Evolutionary conservation across 2,329 filamentous ascomycete genomes (phyloP).

Genomic region (Colletotrichum aenigma): DNA sequence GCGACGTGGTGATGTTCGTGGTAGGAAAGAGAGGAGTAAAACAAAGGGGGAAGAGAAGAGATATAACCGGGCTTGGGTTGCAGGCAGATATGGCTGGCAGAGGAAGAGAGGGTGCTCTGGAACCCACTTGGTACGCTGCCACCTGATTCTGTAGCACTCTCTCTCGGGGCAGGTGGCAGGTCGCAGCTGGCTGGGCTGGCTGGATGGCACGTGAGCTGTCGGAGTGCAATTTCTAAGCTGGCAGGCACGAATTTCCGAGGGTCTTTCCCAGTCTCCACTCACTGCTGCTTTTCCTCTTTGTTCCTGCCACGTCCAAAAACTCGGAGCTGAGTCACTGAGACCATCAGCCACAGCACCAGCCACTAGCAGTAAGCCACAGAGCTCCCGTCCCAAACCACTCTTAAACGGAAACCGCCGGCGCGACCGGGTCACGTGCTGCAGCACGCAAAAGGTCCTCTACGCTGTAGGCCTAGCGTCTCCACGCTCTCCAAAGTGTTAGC

Average conservation of each 20-base stretch:
- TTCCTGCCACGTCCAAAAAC: neutral
- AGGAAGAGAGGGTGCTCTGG: neutral
- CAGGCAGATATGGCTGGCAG: neutral
- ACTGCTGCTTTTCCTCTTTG: neutral
- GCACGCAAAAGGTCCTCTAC: conserved; percentile 6
- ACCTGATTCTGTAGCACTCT: conserved; percentile 16
- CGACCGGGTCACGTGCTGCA: neutral
- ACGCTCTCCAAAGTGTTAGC: neutral
- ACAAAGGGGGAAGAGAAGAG: conserved; percentile 1
- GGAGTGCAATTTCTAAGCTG: neutral
- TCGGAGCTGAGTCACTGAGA: neutral
- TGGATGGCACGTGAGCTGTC: neutral
- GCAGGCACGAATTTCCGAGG: neutral
- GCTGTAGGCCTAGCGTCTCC: conserved; percentile 8
- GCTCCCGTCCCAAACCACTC: neutral
- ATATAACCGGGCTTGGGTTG: conserved; percentile 12
- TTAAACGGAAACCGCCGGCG: neutral
- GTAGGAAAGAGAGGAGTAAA: conserved; percentile 14
- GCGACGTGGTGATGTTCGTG: conserved; percentile 3
- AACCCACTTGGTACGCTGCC: conserved; percentile 11
- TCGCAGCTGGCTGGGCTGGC: neutral
- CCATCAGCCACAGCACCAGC: neutral
- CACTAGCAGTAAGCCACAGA: neutral
- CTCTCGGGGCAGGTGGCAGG: neutral
- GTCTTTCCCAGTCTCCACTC: neutral